These are phyloP conservation scores for Ganoderma lucidum DNA, from an alignment of 1,284 basidiomycete genomes.

Conservation along the genomic window DNA sequence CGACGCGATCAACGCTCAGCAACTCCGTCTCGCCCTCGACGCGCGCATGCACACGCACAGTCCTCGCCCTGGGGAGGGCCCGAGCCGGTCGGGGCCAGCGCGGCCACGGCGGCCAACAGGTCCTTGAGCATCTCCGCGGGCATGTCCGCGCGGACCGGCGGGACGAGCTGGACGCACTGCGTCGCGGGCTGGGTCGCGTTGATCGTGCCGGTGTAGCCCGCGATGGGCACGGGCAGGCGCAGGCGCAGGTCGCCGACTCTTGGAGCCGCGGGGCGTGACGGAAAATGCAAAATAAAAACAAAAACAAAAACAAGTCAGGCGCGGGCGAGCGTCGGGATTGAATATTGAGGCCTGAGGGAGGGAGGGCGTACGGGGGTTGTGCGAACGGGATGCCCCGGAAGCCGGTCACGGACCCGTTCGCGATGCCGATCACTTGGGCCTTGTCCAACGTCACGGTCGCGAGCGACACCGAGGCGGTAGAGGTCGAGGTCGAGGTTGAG, in stretches of 20 bases:
- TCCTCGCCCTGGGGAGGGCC: slow-evolving; percentile 29
- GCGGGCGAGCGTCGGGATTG: no score
- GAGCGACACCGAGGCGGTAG: no score
- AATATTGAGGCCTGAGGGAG: background rate
- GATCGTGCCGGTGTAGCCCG: slow-evolving; percentile 51
- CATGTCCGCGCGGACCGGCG: background rate
- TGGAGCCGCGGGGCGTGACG: no score
- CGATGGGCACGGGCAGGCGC: slow-evolving; percentile 51
- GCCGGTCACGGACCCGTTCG: no score
- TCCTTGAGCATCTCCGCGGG: slow-evolving; percentile 16
- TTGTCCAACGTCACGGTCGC: no score
- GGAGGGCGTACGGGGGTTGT: slow-evolving; percentile 45
- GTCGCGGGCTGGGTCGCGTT: slow-evolving; percentile 47
- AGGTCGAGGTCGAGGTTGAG: no score
- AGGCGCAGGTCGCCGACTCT: slow-evolving; percentile 45
- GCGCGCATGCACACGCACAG: slow-evolving; percentile 23
- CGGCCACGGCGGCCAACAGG: slow-evolving; percentile 27
- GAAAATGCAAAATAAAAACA: no score
- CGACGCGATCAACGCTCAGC: no score
- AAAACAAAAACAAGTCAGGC: no score
- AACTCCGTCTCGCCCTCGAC: background rate
- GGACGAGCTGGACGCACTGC: slow-evolving; percentile 60
- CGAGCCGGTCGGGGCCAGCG: slow-evolving; percentile 27
- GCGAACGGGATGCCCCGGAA: slow-evolving; percentile 51
- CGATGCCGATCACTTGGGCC: background rate